Conservation (phyloP, 306 rosid species). For the Vigna reflexopilosa region DNA sequence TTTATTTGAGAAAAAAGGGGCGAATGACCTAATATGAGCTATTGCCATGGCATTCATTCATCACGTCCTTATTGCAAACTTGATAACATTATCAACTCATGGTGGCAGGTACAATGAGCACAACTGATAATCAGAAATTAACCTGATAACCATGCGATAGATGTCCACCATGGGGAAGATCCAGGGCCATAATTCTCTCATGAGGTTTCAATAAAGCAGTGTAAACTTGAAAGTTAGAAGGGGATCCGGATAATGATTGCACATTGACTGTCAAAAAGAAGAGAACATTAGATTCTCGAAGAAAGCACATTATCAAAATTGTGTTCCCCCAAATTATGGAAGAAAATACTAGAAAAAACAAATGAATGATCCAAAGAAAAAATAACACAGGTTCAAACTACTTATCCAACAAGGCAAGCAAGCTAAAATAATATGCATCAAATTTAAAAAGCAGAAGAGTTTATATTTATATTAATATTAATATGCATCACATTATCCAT, state of each 20-base stretch:
- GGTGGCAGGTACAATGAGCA: background rate
- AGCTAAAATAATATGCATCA: slow-evolving; percentile 33
- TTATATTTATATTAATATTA: too few species aligned
- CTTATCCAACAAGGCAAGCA: background rate
- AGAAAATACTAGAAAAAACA: slow-evolving; percentile 14
- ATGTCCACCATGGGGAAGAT: slow-evolving; percentile 97
- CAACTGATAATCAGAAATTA: slow-evolving; percentile 37
- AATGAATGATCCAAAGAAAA: slow-evolving; percentile 6
- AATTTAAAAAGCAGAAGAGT: slow-evolving; percentile 18
- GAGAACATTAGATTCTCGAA: slow-evolving; percentile 41
- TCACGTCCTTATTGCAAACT: slow-evolving; percentile 33
- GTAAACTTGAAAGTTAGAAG: slow-evolving; percentile 95
- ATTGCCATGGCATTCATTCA: slow-evolving; percentile 27
- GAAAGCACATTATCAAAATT: slow-evolving; percentile 34
- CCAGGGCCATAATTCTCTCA: slow-evolving; percentile 97
- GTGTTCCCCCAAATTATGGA: slow-evolving; percentile 6
- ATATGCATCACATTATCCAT: slow-evolving; percentile 30
- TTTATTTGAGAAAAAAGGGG: background rate
- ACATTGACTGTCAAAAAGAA: slow-evolving; percentile 76
- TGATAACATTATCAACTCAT: slow-evolving; percentile 40
- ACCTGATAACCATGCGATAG: slow-evolving; percentile 99
- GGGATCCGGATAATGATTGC: slow-evolving; percentile 94
- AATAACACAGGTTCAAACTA: slow-evolving; percentile 28
- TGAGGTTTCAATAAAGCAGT: slow-evolving; percentile 94
- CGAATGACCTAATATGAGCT: background rate